phyloP scores from a whole-genome alignment of 805 yeast species.

The Wickerhamiella musiphila region DNA sequence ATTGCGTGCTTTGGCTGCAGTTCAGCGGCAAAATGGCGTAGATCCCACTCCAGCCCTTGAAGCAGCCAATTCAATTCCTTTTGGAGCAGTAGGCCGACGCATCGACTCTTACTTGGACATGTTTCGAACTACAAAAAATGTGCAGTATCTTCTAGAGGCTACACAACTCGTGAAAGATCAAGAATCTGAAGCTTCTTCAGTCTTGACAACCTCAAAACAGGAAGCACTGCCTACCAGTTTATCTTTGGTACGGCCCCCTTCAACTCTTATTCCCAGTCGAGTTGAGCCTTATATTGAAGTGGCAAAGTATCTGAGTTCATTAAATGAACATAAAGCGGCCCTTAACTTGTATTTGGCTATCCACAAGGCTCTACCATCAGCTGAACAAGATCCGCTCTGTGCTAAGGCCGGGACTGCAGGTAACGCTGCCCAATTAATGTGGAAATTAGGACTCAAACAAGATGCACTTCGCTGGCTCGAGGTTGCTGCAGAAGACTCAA shows the following conservation, averaged over 20 bases:
- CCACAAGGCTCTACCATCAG: slow-evolving; percentile 11
- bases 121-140: slow-evolving; percentile 6
- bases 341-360: slow-evolving; percentile 12
- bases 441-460: slow-evolving; percentile 13
- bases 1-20: slow-evolving; percentile 18
- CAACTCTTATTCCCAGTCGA: slow-evolving; percentile 1
- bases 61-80: slow-evolving; percentile 16
- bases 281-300: slow-evolving; percentile 13
- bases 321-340: slow-evolving; percentile 11
- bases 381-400: slow-evolving; percentile 9
- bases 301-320: slow-evolving; percentile 10
- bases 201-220: not conserved
- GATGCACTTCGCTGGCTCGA: slow-evolving; percentile 12
- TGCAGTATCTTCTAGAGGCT: slow-evolving; percentile 4
- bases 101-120: slow-evolving; percentile 14
- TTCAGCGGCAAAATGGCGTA: slow-evolving; percentile 9
- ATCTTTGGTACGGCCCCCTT: no score
- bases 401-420: slow-evolving; percentile 12
- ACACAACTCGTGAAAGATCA: not conserved
- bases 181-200: not conserved
- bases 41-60: slow-evolving; percentile 16
- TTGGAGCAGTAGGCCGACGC: slow-evolving; percentile 15
- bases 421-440: slow-evolving; percentile 13
- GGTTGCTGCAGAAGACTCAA: slow-evolving; percentile 6
- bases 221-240: no score